Evolutionary conservation across 2,329 filamentous ascomycete genomes (phyloP).

Genomic region (Colletotrichum sp.): DNA sequence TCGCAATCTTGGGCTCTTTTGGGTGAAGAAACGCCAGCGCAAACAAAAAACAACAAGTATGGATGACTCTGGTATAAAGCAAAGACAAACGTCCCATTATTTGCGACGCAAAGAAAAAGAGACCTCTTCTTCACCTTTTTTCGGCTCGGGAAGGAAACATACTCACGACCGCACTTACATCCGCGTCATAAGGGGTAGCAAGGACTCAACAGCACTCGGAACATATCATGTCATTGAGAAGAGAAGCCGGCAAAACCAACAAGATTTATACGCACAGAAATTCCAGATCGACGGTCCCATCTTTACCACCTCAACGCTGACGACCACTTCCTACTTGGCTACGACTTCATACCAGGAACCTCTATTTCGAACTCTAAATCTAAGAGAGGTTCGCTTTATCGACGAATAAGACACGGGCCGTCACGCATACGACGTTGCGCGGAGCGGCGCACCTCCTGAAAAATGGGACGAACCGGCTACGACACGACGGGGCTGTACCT

Average conservation of each 20-base stretch:
- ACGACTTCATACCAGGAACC: background rate
- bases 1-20: constrained; percentile 10
- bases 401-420: background rate
- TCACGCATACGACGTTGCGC: background rate
- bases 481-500: constrained; percentile 4
- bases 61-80: background rate
- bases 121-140: background rate
- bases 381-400: accelerated
- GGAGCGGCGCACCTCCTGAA: background rate
- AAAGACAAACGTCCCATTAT: background rate
- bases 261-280: background rate
- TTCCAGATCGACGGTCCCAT: background rate
- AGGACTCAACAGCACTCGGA: background rate
- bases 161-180: background rate
- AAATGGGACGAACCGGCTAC: constrained; percentile 21
- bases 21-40: background rate
- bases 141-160: background rate
- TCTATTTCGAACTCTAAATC: background rate
- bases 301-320: constrained; percentile 4
- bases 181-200: background rate
- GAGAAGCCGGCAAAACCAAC: background rate
- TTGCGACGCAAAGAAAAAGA: background rate
- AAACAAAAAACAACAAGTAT: background rate
- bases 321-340: background rate
- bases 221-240: constrained; percentile 17